Evolutionary conservation across 352 stramenopile species (phyloP).

Genomic region (Phytophthora cryptogea): DNA sequence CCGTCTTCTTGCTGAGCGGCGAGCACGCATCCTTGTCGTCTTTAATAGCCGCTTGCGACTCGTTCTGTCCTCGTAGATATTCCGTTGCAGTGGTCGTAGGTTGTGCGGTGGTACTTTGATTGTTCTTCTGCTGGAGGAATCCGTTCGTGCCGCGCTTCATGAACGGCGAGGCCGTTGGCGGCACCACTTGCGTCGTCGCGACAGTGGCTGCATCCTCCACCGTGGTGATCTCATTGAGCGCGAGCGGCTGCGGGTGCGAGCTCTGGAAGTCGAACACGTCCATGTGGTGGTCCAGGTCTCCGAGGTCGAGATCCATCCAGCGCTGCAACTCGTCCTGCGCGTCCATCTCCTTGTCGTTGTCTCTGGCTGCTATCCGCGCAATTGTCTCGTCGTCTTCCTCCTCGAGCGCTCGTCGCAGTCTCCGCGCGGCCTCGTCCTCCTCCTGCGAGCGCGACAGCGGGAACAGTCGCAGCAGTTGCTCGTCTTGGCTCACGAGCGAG

Average conservation of each 20-base stretch:
- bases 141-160: conserved; percentile 36
- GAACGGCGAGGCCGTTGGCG: conserved; percentile 30
- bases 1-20: conserved; percentile 49
- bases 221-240: conserved; percentile 23
- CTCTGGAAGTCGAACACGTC: conserved; percentile 59
- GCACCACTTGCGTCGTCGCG: conserved; percentile 11
- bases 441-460: conserved; percentile 40
- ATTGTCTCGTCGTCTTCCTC: conserved; percentile 27
- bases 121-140: conserved; percentile 28
- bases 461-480: conserved; percentile 59
- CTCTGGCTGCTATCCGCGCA: conserved; percentile 25
- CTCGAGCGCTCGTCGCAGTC: conserved; percentile 27
- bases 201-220: neutral
- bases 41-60: conserved; percentile 26
- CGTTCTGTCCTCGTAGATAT: conserved; percentile 21
- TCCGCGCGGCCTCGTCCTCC: conserved; percentile 28
- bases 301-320: conserved; percentile 64
- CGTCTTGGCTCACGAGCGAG: conserved; percentile 65
- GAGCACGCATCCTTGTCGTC: conserved; percentile 4
- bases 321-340: conserved; percentile 60
- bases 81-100: conserved; percentile 12
- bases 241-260: conserved; percentile 33
- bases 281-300: conserved; percentile 61
- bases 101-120: conserved; percentile 13
- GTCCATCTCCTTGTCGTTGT: conserved; percentile 45